Evolutionary conservation across 2,329 filamentous ascomycete species (phyloP), one percentile per base, ranked within the genome.

Genomic region (Tympanopsis confertula): DNA sequence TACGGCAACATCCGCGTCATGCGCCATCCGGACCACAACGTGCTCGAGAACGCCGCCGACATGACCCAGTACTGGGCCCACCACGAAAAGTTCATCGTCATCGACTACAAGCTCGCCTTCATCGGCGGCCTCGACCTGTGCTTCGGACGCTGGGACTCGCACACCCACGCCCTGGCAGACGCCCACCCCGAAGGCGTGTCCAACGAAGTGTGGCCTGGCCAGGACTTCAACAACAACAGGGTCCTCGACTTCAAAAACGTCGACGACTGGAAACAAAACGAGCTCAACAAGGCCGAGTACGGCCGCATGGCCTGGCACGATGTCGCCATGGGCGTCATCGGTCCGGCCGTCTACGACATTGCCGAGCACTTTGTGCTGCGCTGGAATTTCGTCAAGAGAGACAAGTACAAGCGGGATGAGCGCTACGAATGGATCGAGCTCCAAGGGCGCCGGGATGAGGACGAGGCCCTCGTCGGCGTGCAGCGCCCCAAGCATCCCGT

Each of bases 231-330:
- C 59, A 96, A 96, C 59, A 95, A 94, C 56, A 78, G 89, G 24
- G 80, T 96, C 48, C 84, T 94, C 80, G 91, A 98, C 51, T 98
- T 96, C 55, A 72, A 95, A 48, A 82, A 81, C 20, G 91, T 96
- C 2, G 58, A 84, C 20, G 82, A 95, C 53, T 96, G 89, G 89
- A 86, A 91, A 57, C 75, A 82, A 37, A 96, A 98, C 47, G 86
- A 94, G 55, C 66, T 96, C 13, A 86, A 79, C 57, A 96, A 96
- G 60, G 78, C 82, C 3, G 86, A 94, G 36, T 93, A 81, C 49
- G 88, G 88, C 5, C 80, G 91, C 20, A 96, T 98, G 91, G 88
- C 89, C 0, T 98, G 91, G 89, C 88, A 96, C 53, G 91, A 98
- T 55, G 87, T 95, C 3, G 72, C 85, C 7, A 93, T 96, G 83